These are phyloP conservation scores for Eucalyptus sp. DNA, from an alignment of 345 rosid species.

Conservation along the genomic window DNA sequence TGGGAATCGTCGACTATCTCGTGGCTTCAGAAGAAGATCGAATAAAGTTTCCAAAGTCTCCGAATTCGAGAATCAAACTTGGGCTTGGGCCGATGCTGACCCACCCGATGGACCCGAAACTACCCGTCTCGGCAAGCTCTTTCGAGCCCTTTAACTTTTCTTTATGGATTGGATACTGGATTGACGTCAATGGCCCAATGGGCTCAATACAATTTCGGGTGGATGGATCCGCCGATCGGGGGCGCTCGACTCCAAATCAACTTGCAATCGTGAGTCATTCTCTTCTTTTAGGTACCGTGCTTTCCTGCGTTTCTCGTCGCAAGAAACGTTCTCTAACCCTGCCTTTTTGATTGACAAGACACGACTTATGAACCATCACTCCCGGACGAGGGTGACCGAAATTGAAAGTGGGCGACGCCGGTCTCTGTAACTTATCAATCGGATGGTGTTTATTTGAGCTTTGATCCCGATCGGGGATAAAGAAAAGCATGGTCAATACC, in stretches of 20 bases:
- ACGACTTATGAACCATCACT: not conserved
- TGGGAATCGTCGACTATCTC: not conserved
- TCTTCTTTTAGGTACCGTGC: not conserved
- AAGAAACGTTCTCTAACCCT: not conserved
- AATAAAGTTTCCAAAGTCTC: not conserved
- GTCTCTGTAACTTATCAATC: not conserved
- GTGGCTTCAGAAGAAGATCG: not conserved
- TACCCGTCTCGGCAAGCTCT: not conserved
- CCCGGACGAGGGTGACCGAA: not conserved
- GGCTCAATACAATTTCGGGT: not conserved
- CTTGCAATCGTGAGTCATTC: not conserved
- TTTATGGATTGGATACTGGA: not conserved
- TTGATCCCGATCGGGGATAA: not conserved
- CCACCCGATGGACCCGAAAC: not conserved
- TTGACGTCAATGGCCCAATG: not conserved
- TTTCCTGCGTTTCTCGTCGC: not conserved
- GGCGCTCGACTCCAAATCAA: not conserved
- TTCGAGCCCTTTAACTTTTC: not conserved
- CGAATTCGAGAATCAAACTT: not conserved
- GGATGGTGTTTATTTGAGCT: not conserved
- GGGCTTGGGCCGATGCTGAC: not conserved
- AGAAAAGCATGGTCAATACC: not conserved
- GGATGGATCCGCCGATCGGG: not conserved
- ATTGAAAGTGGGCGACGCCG: not conserved
- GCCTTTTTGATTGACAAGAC: not conserved